A percentile compares a stretch with the other conserved stretches of the same genome.
These are phyloP conservation scores for Withania somnifera DNA, from an alignment of 305 asterid genomes.

Conservation along the genomic window DNA sequence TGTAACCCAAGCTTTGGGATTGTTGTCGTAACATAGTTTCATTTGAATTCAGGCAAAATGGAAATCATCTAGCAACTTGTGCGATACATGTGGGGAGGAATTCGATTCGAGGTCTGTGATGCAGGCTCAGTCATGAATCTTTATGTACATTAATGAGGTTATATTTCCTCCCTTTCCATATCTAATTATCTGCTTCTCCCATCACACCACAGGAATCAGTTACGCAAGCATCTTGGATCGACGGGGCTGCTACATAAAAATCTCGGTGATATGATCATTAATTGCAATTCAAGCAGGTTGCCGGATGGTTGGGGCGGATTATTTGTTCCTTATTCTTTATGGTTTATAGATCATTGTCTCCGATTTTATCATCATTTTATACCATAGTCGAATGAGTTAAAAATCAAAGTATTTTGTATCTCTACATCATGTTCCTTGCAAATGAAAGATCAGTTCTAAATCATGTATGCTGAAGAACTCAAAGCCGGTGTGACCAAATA, in stretches of 20 bases:
- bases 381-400: not conserved
- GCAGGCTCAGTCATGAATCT: not conserved
- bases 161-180: not conserved
- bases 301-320: not conserved
- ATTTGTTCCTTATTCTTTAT: not conserved
- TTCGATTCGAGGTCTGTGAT: slow-evolving; percentile 59
- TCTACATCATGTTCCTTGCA: too few relatives aligned
- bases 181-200: not conserved
- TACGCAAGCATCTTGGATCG: slow-evolving; percentile 80
- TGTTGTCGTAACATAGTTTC: not conserved
- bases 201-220: slow-evolving; percentile 57
- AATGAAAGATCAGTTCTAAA: too few relatives aligned
- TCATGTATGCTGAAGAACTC: too few relatives aligned
- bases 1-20: not conserved
- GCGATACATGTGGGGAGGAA: slow-evolving; percentile 77
- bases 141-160: not conserved
- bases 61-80: slow-evolving; percentile 29
- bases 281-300: not conserved
- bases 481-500: too few relatives aligned
- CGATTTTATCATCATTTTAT: not conserved
- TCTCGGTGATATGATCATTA: slow-evolving; percentile 22
- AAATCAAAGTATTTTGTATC: not conserved
- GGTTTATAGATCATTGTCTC: not conserved
- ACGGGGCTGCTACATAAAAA: slow-evolving; percentile 66
- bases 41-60: slow-evolving; percentile 28